Base-by-base conservation (phyloP, 1,139 yeast species). In the Suhomyces yuchorum region DNA sequence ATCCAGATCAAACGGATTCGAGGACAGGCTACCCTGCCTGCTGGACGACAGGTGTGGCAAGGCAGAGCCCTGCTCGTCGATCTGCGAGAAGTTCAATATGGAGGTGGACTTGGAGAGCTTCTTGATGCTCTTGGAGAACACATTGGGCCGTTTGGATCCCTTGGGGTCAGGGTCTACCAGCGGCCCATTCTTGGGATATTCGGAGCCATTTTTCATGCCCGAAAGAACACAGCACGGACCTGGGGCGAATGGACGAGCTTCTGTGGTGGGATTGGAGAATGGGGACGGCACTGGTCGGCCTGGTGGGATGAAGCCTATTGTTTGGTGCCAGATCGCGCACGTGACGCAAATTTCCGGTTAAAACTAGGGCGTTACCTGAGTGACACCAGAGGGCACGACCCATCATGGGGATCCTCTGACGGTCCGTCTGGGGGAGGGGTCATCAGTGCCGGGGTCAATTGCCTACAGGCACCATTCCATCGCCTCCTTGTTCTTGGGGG, bases 41-140 rank as follows among this genome's bases (percentile, higher is more conserved):
- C 46, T 20, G 42, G 33, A 23, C 26, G 52, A 6, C 41, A 39
- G n/a, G 34, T 18, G 12, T 2, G 49, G 30, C 2, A 30, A 43
- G 44, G 15, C 9, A 17, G 19, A 37, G 39, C 30, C 37, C 22
- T n/a, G 30, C 7, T 42, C 48, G 18, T 48, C 51, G 12, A 44
- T 33, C 11, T 51, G 55, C 30, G 38, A 20, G 40, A 54, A 50
- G 51, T 54, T 54, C 36, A 54, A 50, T 33, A 54, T 53, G 42
- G 58, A 55, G 11, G 58, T 50, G 24, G 58, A 48, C 42, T 52
- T 55, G 37, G 56, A 40, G 33, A 59, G 54, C 48, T 57, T 59
- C 51, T 54, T 56, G 44, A 58, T 49, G n/a, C 58, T 48, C 43
- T 56, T 56, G 38, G 56, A 45, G 42, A 56, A 55, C 51, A 55